Evolutionary conservation across 2,329 filamentous ascomycete genomes (phyloP).

Genomic region (Cladosporium austrohemisphaericum): DNA sequence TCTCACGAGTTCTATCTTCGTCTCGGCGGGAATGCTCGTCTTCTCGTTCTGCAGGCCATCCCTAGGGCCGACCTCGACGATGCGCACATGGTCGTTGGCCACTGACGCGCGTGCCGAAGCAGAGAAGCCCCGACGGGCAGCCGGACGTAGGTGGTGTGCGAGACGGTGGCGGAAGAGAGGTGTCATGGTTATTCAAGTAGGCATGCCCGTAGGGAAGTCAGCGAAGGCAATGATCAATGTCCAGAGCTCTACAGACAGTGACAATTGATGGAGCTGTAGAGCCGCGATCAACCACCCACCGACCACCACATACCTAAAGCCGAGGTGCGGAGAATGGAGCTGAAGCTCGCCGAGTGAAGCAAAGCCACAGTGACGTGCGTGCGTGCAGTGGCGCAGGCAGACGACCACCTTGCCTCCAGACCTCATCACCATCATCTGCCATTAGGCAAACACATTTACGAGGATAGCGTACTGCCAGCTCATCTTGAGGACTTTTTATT

Average conservation of each 20-base stretch:
- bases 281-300: background rate
- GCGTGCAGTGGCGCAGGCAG: conserved; percentile 3
- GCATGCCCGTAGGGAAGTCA: background rate
- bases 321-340: too few species aligned
- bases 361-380: conserved; percentile 3
- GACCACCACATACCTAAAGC: too few species aligned
- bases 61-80: conserved; percentile 79
- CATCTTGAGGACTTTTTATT: too few species aligned
- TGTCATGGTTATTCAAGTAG: conserved; percentile 5
- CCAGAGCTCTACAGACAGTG: too few species aligned
- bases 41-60: conserved; percentile 89
- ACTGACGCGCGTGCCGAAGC: conserved; percentile 20
- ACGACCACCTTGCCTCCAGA: conserved; percentile 7
- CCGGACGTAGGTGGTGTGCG: conserved; percentile 5
- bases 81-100: conserved; percentile 46
- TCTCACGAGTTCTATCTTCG: conserved; percentile 73
- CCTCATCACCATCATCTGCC: too few species aligned
- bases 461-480: too few species aligned
- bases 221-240: too few species aligned
- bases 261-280: too few species aligned
- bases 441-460: too few species aligned
- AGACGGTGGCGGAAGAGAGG: conserved; percentile 7
- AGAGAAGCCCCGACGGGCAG: conserved; percentile 23
- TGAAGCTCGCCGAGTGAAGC: too few species aligned
- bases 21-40: conserved; percentile 63